Conservation (phyloP, 176 grass and related monocot species). For the Hyparrhenia diplandra region DNA sequence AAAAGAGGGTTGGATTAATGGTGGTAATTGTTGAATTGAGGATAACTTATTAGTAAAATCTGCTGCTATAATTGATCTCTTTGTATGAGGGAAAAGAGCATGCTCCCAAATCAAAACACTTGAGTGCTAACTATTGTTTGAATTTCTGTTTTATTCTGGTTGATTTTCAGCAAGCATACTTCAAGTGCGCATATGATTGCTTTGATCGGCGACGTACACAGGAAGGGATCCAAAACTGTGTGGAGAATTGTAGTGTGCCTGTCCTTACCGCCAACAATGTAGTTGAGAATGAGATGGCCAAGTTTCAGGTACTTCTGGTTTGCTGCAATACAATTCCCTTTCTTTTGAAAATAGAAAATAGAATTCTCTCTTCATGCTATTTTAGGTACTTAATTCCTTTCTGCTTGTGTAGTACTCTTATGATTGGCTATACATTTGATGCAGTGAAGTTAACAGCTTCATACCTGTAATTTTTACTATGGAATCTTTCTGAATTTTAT, state of each 20-base stretch:
- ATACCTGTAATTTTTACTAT: background rate
- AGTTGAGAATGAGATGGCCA: slow-evolving; percentile 85
- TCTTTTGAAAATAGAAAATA: background rate
- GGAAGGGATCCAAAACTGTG: slow-evolving; percentile 74
- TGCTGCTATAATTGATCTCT: background rate
- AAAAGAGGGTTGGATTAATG: background rate
- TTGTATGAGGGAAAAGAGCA: background rate
- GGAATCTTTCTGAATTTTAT: background rate
- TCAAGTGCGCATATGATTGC: slow-evolving; percentile 91
- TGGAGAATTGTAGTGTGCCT: slow-evolving; percentile 87
- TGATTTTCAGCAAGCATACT: slow-evolving; percentile 84
- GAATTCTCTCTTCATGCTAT: background rate
- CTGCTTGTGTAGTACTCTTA: background rate
- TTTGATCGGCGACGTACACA: slow-evolving; percentile 73
- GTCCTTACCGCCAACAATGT: slow-evolving; percentile 74
- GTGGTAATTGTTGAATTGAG: background rate
- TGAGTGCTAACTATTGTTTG: background rate
- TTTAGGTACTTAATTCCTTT: background rate
- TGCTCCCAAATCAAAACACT: background rate
- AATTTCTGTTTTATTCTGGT: slow-evolving; percentile 18
- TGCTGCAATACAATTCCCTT: background rate
- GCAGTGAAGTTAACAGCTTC: background rate
- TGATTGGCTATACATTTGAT: background rate
- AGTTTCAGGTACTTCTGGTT: slow-evolving; percentile 69
- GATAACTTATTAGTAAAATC: background rate